Evolutionary conservation across 2,329 filamentous ascomycete species (phyloP).

Genomic region (Alternaria panax): DNA sequence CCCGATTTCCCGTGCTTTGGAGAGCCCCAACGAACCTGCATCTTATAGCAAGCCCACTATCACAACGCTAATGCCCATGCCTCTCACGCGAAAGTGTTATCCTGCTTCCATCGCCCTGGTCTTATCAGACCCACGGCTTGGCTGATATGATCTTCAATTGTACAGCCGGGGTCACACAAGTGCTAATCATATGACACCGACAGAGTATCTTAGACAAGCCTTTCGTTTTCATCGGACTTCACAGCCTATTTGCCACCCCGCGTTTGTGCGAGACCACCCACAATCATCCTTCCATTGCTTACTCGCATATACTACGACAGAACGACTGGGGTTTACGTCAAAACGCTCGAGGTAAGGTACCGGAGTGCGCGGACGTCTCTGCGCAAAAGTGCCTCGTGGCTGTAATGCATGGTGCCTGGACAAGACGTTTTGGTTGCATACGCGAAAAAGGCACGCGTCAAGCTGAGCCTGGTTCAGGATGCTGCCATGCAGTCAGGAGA

Average conservation of each 20-base stretch:
- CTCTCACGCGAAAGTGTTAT: neutral
- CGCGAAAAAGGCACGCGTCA: neutral
- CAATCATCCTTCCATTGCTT: neutral
- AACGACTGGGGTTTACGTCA: neutral
- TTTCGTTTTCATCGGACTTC: constrained; percentile 6
- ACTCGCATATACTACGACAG: neutral
- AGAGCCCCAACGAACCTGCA: neutral
- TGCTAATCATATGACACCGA: neutral
- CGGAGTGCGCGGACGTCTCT: neutral
- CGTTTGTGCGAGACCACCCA: neutral
- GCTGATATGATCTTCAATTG: neutral
- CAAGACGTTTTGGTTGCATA: neutral
- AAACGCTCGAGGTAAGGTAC: neutral
- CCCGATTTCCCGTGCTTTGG: neutral
- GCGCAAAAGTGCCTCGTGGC: neutral
- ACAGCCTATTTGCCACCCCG: constrained; percentile 4
- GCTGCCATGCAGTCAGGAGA: neutral
- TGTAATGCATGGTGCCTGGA: neutral
- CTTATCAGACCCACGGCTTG: neutral
- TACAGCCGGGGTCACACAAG: neutral
- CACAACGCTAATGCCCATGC: neutral
- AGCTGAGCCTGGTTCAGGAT: neutral
- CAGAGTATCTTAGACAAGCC: neutral
- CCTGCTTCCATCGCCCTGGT: neutral
- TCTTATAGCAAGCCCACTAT: constrained; percentile 4